phyloP scores from a whole-genome alignment of 2,329 filamentous ascomycete genomes.

The Penicillium psychrosexuale region DNA sequence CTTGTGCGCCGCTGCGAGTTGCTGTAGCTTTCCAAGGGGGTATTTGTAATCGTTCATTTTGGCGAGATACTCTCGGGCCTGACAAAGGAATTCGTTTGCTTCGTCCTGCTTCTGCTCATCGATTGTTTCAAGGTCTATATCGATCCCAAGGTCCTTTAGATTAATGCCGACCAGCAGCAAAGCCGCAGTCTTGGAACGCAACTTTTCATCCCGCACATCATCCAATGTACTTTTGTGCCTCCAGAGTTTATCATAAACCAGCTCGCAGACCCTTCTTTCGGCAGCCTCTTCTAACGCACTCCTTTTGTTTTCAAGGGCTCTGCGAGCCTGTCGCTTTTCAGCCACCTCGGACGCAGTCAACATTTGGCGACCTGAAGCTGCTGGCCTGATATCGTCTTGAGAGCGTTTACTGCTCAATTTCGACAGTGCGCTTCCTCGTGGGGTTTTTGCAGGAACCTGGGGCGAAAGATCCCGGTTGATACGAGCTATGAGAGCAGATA shows the following conservation, averaged over 20 bases:
- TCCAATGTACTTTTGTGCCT: constrained; percentile 88
- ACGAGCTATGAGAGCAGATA: constrained; percentile 71
- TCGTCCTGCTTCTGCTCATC: constrained; percentile 62
- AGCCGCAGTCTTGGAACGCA: constrained; percentile 90
- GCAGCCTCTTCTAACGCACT: constrained; percentile 82
- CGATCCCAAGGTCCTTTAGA: constrained; percentile 76
- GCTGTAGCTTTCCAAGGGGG: constrained; percentile 85
- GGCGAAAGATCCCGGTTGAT: constrained; percentile 67
- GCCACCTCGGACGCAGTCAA: constrained; percentile 82
- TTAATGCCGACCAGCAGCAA: constrained; percentile 89
- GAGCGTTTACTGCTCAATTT: constrained; percentile 49
- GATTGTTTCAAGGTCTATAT: constrained; percentile 56
- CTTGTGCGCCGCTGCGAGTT: constrained; percentile 85
- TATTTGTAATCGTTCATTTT: constrained; percentile 85
- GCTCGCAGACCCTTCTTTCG: constrained; percentile 79
- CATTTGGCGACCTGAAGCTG: constrained; percentile 71
- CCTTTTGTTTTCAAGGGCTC: constrained; percentile 73
- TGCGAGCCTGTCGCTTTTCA: constrained; percentile 73
- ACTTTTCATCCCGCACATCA: constrained; percentile 89
- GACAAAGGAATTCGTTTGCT: constrained; percentile 68
- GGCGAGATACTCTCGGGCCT: constrained; percentile 67
- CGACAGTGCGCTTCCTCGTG: constrained; percentile 53
- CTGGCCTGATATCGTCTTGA: constrained; percentile 31
- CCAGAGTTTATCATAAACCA: constrained; percentile 84
- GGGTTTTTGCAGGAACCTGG: constrained; percentile 55